A percentile compares a stretch with the other conserved stretches of the same genome.
Conservation (phyloP, 2,329 filamentous ascomycete species). For the Diaporthe sp. region DNA sequence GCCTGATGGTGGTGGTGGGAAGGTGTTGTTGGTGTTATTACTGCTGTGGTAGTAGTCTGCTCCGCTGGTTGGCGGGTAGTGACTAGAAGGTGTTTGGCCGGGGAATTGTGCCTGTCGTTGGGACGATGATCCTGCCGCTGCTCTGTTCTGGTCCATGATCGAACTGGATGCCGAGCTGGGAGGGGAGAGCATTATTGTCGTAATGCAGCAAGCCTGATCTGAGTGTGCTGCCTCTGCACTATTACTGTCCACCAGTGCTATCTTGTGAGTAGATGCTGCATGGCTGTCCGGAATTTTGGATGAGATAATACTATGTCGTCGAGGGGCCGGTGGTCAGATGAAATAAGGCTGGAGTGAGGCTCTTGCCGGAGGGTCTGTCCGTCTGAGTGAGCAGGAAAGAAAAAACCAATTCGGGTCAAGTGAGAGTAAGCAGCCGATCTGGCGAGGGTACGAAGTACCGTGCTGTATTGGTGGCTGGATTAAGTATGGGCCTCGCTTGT, state of each 20-base stretch:
- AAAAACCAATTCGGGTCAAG: background rate
- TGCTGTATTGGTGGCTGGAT: slow-evolving; percentile 26
- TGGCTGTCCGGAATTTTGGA: background rate
- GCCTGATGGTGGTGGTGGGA: background rate
- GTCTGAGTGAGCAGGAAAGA: slow-evolving; percentile 13
- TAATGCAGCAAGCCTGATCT: background rate
- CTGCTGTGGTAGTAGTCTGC: background rate
- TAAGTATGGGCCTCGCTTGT: slow-evolving; percentile 7
- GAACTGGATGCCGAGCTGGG: slow-evolving; percentile 23
- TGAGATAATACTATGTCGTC: slow-evolving; percentile 21
- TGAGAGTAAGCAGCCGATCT: slow-evolving; percentile 30
- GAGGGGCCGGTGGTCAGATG: slow-evolving; percentile 20
- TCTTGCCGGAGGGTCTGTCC: background rate
- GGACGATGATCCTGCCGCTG: slow-evolving; percentile 3
- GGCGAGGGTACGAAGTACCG: slow-evolving; percentile 4
- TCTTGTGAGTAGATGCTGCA: slow-evolving; percentile 21
- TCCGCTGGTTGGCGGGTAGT: slow-evolving; percentile 60
- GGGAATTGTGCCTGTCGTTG: slow-evolving; percentile 14
- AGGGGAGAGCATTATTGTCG: slow-evolving; percentile 27
- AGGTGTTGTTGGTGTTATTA: background rate
- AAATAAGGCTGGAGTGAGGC: slow-evolving; percentile 31
- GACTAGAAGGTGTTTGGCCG: background rate
- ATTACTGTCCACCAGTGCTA: slow-evolving; percentile 27
- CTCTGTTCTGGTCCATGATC: slow-evolving; percentile 30
- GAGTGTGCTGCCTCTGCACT: background rate